Evolutionary conservation across 441 rosid genomes (phyloP), one percentile per base, ranked within the genome.

Genomic region (Adansonia grandidieri): DNA sequence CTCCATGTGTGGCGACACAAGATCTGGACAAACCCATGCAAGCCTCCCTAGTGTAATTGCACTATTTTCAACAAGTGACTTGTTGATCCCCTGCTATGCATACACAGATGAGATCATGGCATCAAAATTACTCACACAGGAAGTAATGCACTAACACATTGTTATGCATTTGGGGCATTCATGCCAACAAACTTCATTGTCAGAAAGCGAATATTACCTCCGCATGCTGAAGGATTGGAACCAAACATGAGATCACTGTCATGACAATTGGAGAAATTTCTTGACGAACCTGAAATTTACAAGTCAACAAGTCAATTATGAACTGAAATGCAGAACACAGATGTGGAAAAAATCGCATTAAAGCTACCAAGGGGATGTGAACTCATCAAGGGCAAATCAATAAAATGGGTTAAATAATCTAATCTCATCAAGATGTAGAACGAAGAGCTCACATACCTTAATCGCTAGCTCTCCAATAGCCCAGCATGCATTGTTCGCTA

Each of bases 401-500:
- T 14, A 24, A 65, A 72, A 72, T 54, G 22, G 45, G 73, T 70
- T 56, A 19, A 60, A 22, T 48, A 80, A 63, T 47, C 58, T 14
- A 70, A 6, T 58, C 28, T 50, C 53, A 73, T 53, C 51, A 73
- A 53, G 19, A 53, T 10, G 56, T 45, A 65, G 58, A 19, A 42
- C 14, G 19, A 74, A 79, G 32, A 54, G 44, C 53, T 76, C 50
- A 11, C 78, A 78, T 82, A 93, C 99, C 95, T 97, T 95, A 79
- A 97, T 87, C 7, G 97, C 98, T 76, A 95, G 85, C 80, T 97
- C 99, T 80, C 99, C 99, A 65, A 97, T 91, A 71, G 99, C 99
- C 99, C 99, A 97, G 71, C 99, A 97, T 9, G 99, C 98, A 84
- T 97, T 97, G 84, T 97, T 97, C 48, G 98, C 98, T 2, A 92